A percentile compares a stretch with the other conserved stretches of the same genome.
Evolutionary conservation across 352 stramenopile species (phyloP).

Genomic region (Phytophthora pisi): DNA sequence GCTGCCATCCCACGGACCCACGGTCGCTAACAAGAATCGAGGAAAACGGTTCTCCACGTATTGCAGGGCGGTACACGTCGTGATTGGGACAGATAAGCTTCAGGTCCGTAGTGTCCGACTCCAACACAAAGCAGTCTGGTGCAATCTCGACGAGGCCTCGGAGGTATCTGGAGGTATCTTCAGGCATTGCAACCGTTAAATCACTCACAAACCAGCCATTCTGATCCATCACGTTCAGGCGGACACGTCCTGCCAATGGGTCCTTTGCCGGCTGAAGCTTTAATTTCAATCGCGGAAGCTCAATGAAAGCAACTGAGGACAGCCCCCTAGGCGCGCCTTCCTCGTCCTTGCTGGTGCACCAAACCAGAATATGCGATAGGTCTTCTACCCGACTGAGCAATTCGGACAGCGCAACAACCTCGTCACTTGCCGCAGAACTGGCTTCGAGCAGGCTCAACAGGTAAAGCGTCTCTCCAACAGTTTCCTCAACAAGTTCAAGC

Average conservation of each 20-base stretch:
- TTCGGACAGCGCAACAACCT: slow-evolving; percentile 76
- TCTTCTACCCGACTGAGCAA: slow-evolving; percentile 96
- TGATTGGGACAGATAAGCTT: slow-evolving; percentile 84
- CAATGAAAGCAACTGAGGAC: slow-evolving; percentile 93
- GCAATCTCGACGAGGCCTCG: slow-evolving; percentile 52
- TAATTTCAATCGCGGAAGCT: slow-evolving; percentile 97
- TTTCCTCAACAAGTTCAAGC: slow-evolving; percentile 66
- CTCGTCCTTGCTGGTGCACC: slow-evolving; percentile 76
- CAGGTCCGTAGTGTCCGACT: slow-evolving; percentile 81
- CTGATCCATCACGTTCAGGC: slow-evolving; percentile 79
- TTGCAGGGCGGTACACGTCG: slow-evolving; percentile 78
- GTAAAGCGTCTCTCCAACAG: slow-evolving; percentile 78
- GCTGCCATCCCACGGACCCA: slow-evolving; percentile 82
- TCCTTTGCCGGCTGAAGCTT: slow-evolving; percentile 89
- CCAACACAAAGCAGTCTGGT: slow-evolving; percentile 71
- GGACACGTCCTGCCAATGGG: slow-evolving; percentile 49
- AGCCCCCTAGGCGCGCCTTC: slow-evolving; percentile 5
- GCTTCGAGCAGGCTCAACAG: slow-evolving; percentile 95
- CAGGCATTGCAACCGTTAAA: slow-evolving; percentile 44
- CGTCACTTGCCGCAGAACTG: slow-evolving; percentile 44
- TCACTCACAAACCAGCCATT: slow-evolving; percentile 87
- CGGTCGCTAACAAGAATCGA: slow-evolving; percentile 79
- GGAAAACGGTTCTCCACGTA: slow-evolving; percentile 82
- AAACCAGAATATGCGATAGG: slow-evolving; percentile 97
- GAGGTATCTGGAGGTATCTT: slow-evolving; percentile 56